Conservation (phyloP, 164 flowering plant genomes). For the Vitis cinerea region DNA sequence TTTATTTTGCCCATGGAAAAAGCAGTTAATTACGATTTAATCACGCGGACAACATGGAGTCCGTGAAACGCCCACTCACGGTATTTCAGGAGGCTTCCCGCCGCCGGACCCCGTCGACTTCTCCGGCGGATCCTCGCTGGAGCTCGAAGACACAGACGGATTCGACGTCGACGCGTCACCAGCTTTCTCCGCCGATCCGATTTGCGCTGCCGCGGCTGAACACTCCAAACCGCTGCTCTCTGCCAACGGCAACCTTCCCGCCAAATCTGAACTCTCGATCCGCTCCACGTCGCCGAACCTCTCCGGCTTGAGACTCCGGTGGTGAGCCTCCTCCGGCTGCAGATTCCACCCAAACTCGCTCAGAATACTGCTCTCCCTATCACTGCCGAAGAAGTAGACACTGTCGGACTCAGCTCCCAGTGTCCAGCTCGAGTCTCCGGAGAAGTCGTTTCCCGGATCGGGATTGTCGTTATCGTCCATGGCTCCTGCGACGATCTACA, state of each 20-base stretch:
- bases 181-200: conserved; percentile 12
- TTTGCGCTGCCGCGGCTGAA: conserved; percentile 9
- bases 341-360: conserved; percentile 58
- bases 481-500: background rate
- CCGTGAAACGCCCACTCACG: conserved; percentile 52
- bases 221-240: conserved; percentile 2
- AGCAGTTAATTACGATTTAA: conserved; percentile 25
- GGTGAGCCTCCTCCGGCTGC: conserved; percentile 10
- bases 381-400: conserved; percentile 33
- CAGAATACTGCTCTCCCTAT: conserved; percentile 37
- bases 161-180: conserved; percentile 27
- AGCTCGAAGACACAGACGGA: conserved; percentile 62
- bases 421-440: conserved; percentile 35
- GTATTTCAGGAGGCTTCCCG: conserved; percentile 43
- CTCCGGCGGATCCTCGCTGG: conserved; percentile 66
- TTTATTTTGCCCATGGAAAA: conserved; percentile 3
- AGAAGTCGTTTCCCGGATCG: conserved; percentile 23
- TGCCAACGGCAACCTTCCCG: conserved; percentile 11
- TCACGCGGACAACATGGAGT: background rate
- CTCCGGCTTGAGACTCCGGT: background rate
- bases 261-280: conserved; percentile 20
- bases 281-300: conserved; percentile 14
- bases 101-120: conserved; percentile 50
- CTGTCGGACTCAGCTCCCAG: conserved; percentile 25
- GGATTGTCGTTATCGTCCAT: conserved; percentile 32